Conservation (phyloP, 140 eudicot genomes). For the Senecio squalidus region DNA sequence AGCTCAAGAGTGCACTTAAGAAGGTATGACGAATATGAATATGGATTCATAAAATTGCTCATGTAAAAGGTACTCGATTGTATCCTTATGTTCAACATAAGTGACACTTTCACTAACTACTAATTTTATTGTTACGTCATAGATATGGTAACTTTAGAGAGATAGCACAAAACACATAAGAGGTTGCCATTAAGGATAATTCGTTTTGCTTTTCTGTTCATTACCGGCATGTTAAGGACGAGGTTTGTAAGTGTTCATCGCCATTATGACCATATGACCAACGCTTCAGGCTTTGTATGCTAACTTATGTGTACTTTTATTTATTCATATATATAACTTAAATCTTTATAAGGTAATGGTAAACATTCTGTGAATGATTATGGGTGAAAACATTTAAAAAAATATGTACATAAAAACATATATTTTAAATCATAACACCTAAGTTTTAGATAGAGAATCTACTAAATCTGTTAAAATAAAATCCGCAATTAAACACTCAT, state of each 20-base stretch:
- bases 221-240: conserved; percentile 55
- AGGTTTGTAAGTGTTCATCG: conserved; percentile 37
- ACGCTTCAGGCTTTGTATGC: too few relatives aligned
- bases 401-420: too few relatives aligned
- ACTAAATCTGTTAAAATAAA: too few relatives aligned
- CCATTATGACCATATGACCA: not conserved
- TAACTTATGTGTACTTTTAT: too few relatives aligned
- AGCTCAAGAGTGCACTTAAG: conserved; percentile 59
- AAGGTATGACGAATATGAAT: conserved; percentile 33
- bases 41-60: not conserved
- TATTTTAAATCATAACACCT: too few relatives aligned
- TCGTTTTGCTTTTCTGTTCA: conserved; percentile 88
- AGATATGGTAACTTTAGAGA: conserved; percentile 56
- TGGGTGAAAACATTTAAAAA: too few relatives aligned
- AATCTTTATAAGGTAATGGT: too few relatives aligned
- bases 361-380: too few relatives aligned
- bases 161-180: conserved; percentile 35
- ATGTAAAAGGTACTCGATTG: not conserved
- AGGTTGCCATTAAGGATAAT: conserved; percentile 73
- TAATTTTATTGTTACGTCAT: conserved; percentile 4
- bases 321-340: too few relatives aligned
- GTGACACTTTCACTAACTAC: not conserved
- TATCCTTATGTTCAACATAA: too few relatives aligned
- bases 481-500: too few relatives aligned
- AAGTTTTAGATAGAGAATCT: too few relatives aligned